Base-by-base conservation (phyloP, 495 filamentous ascomycete species). In the Penicillium odoratum region DNA sequence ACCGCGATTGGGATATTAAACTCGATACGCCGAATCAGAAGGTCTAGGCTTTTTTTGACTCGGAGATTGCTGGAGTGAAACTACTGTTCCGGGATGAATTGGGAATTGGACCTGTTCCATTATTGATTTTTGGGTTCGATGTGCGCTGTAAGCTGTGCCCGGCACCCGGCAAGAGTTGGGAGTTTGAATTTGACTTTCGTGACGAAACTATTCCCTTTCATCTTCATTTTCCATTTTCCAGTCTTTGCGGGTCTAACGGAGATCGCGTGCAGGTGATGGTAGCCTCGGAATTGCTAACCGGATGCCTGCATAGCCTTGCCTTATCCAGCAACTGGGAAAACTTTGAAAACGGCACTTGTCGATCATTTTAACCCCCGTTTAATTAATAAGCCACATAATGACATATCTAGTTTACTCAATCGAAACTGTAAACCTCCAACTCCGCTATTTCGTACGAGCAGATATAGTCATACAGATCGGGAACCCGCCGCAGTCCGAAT, bases 401-500 rank as follows among this genome's bases (percentile, higher is more conserved):
- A 40, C 6, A 47, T 10, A 47, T 29, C 44, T 26, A 11, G 6
- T 28, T 40, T 25, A 66, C 48, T 72, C 62, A 49, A 81, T 42
- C 13, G 71, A 63, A 21, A 21, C 21, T 21, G 62, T 78, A 82
- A 7, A 73, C 64, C 66, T 73, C 70, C n/a, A 70, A 58, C 53
- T 79, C 74, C 3, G 79, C 78, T 65, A 81, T 78, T 67, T 74
- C 15, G 79, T 83, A 42, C 73, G 59, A 30, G 74, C 72, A 15
- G 78, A 78, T 33, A 81, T 74, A 5, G 76, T 80, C 10, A 81
- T 71, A 50, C 69, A 67, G 40, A 80, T 81, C n/a, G 74, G 74
- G 48, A 78, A 77, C 1, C 71, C 73, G n/a, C 79, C 79, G 67
- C 81, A 80, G 55, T 81, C 76, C 7, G 78, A 77, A 51, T 77